Evolutionary conservation across 495 filamentous ascomycete genomes (phyloP).

Genomic region (Collariella sp.): DNA sequence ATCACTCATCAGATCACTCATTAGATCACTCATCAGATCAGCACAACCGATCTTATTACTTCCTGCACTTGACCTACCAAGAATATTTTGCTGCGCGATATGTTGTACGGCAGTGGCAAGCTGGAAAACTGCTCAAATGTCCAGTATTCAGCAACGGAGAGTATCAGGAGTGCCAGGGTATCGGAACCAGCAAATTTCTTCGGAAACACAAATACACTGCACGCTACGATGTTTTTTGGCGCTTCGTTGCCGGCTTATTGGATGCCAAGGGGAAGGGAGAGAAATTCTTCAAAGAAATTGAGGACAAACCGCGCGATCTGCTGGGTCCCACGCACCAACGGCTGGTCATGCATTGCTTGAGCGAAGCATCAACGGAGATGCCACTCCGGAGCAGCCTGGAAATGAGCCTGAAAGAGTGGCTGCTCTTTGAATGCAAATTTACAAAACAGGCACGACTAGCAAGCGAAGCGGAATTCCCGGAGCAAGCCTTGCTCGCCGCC

Average conservation of each 20-base stretch:
- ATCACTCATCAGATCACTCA: too few species aligned
- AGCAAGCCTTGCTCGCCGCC: constrained; percentile 13
- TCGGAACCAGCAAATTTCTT: constrained; percentile 23
- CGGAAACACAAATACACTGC: constrained; percentile 31
- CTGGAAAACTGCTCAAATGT: constrained; percentile 14
- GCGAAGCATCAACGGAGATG: constrained; percentile 20
- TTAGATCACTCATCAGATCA: too few species aligned
- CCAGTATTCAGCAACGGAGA: constrained; percentile 9
- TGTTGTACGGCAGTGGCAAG: constrained; percentile 34
- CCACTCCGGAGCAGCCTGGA: constrained; percentile 14
- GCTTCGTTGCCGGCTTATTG: constrained; percentile 38
- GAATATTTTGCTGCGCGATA: constrained; percentile 38
- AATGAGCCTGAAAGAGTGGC: constrained; percentile 20
- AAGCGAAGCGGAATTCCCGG: constrained; percentile 24
- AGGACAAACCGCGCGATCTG: constrained; percentile 32
- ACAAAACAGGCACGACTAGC: constrained; percentile 1
- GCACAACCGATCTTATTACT: constrained; percentile 30
- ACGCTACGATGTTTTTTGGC: constrained; percentile 39
- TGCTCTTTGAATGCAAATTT: constrained; percentile 22
- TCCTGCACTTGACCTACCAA: constrained; percentile 37
- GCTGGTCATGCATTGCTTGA: constrained; percentile 36
- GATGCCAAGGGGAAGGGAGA: constrained; percentile 5
- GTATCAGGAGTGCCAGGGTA: background rate
- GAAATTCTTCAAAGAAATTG: constrained; percentile 30
- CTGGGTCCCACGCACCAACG: constrained; percentile 33